Conservation (phyloP, 2,329 filamentous ascomycete genomes). For the Colletotrichum simmondsii region DNA sequence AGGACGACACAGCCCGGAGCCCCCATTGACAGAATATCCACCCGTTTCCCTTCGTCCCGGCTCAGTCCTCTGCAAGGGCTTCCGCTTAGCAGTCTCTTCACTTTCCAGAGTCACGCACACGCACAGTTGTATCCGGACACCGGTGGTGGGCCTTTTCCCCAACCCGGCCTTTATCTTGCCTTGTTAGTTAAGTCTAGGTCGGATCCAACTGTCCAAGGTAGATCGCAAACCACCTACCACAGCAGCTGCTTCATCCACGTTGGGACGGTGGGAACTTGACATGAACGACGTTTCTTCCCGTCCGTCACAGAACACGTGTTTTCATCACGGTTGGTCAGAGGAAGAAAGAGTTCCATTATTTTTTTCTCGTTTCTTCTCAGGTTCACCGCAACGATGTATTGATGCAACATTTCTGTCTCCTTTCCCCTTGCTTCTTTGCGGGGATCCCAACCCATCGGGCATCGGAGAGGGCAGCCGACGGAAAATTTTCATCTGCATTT, state of each 20-base stretch:
- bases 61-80: conserved; percentile 1
- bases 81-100: not conserved
- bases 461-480: conserved; percentile 19
- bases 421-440: not conserved
- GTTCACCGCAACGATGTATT: not conserved
- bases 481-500: conserved; percentile 23
- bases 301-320: conserved; percentile 25
- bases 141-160: not conserved
- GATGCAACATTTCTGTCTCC: conserved; percentile 1
- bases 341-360: not conserved
- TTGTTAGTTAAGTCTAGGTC: not conserved
- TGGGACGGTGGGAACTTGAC: conserved; percentile 14
- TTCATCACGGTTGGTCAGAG: conserved; percentile 15
- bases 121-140: not conserved
- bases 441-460: conserved; percentile 1
- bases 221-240: conserved; percentile 18
- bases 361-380: not conserved
- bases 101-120: not conserved
- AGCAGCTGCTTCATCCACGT: conserved; percentile 22
- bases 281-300: not conserved
- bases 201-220: not conserved
- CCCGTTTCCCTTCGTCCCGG: conserved; percentile 22
- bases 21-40: conserved; percentile 12
- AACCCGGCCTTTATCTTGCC: not conserved
- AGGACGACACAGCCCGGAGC: conserved; percentile 13